A percentile compares a stretch with the other conserved stretches of the same genome.
phyloP scores from a whole-genome alignment of 2,329 filamentous ascomycete species.

The Cadophora luteo-olivacea region DNA sequence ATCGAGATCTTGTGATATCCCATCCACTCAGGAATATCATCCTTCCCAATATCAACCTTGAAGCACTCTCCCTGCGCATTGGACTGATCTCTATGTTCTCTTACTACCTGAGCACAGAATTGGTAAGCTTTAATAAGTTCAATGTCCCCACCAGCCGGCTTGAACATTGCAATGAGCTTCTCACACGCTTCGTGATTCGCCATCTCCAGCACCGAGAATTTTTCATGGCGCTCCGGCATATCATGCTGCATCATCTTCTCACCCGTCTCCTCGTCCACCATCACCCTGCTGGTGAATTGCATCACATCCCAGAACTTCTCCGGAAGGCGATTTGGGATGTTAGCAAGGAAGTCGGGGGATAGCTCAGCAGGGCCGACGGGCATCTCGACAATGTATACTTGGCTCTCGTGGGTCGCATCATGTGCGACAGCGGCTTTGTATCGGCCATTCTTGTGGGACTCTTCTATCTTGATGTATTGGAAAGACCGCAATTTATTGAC shows the following conservation, averaged over 20 bases:
- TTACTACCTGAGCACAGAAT: neutral
- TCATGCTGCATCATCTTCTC: neutral
- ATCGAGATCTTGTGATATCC: neutral
- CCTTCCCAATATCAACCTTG: neutral
- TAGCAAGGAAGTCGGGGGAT: neutral
- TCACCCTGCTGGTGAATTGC: neutral
- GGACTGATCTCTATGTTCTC: neutral
- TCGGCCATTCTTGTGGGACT: neutral
- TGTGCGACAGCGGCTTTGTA: neutral
- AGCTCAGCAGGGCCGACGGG: neutral
- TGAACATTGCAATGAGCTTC: slow-evolving; percentile 13
- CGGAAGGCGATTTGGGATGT: neutral
- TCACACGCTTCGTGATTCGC: slow-evolving; percentile 34
- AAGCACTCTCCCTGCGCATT: neutral
- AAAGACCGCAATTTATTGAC: neutral
- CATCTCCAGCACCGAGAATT: slow-evolving; percentile 25
- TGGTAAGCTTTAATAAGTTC: neutral
- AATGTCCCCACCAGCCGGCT: neutral
- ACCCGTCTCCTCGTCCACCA: neutral
- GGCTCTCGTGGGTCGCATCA: neutral
- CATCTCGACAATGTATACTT: neutral
- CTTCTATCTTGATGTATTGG: neutral
- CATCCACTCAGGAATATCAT: neutral
- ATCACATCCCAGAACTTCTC: slow-evolving; percentile 9
- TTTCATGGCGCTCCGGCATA: neutral